These are phyloP conservation scores for Pythium brassicae DNA, from an alignment of 352 stramenopile species.

Conservation along the genomic window DNA sequence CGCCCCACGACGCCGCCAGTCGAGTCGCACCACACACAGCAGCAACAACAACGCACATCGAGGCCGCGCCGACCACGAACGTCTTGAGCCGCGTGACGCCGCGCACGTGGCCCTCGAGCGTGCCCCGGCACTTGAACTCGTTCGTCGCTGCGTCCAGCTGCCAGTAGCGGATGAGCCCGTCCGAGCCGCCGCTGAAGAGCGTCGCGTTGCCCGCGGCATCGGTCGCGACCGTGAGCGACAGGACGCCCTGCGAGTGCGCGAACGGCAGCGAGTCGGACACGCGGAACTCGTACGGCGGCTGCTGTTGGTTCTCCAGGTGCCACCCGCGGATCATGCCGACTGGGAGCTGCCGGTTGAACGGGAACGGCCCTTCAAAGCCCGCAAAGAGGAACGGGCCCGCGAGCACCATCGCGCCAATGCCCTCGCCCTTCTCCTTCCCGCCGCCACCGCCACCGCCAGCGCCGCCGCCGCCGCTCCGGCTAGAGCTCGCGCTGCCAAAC, in stretches of 20 bases:
- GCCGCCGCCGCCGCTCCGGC: constrained; percentile 15
- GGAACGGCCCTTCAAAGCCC: constrained; percentile 69
- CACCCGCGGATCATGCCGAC: constrained; percentile 78
- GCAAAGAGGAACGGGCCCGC: constrained; percentile 77
- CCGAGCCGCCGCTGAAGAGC: constrained; percentile 71
- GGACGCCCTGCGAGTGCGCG: constrained; percentile 69
- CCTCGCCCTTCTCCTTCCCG: constrained; percentile 31
- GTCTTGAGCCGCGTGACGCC: constrained; percentile 82
- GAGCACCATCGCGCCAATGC: constrained; percentile 63
- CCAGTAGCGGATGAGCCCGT: constrained; percentile 81
- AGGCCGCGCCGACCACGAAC: constrained; percentile 54
- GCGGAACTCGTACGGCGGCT: constrained; percentile 59
- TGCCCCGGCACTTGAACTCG: constrained; percentile 69
- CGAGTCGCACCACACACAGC: too few species aligned
- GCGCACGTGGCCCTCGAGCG: constrained; percentile 75
- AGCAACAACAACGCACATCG: constrained; percentile 60
- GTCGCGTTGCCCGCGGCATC: constrained; percentile 59
- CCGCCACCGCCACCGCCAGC: constrained; percentile 4
- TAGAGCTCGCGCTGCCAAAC: constrained; percentile 11
- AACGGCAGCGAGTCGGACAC: constrained; percentile 66
- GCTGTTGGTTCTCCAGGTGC: constrained; percentile 74
- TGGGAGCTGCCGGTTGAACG: constrained; percentile 42
- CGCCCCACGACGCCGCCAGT: neutral
- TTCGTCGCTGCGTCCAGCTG: constrained; percentile 65
- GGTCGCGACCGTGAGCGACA: constrained; percentile 68